Evolutionary conservation across 768 basidiomycete species (phyloP).

Genomic region (Auricularia sp.): DNA sequence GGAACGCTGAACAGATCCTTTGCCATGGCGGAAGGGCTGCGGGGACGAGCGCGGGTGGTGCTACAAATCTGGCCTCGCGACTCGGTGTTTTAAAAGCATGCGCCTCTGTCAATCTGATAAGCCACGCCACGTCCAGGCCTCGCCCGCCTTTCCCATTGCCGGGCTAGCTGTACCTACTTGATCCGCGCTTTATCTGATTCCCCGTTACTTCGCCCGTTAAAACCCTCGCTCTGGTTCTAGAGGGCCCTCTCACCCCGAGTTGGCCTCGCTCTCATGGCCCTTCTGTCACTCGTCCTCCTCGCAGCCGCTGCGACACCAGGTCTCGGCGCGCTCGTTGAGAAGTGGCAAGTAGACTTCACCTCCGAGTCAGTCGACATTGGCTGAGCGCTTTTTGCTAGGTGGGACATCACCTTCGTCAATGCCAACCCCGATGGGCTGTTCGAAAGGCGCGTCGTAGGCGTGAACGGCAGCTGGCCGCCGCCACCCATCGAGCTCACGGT

Average conservation of each 20-base stretch:
- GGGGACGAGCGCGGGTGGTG: constrained; percentile 9
- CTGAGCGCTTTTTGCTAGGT: constrained; percentile 27
- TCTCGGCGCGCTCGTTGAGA: constrained; percentile 58
- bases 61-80: constrained; percentile 6
- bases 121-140: not conserved
- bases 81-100: not conserved
- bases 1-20: constrained; percentile 76
- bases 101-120: not conserved
- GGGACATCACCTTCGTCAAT: constrained; percentile 82
- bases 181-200: not conserved
- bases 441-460: constrained; percentile 69
- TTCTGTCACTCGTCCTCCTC: constrained; percentile 10
- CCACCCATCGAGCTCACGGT: constrained; percentile 69
- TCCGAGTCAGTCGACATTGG: constrained; percentile 10
- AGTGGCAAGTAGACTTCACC: constrained; percentile 30
- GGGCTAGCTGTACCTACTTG: not conserved
- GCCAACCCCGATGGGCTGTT: constrained; percentile 77
- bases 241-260: not conserved
- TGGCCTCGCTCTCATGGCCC: not conserved
- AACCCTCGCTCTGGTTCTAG: not conserved
- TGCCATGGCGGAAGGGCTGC: constrained; percentile 37
- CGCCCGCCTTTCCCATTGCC: not conserved
- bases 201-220: not conserved
- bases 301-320: constrained; percentile 27
- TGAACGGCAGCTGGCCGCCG: constrained; percentile 94